Percentiles rank a stretch among this genome's conserved stretches.
phyloP scores from a whole-genome alignment of 495 filamentous ascomycete species.

The Aspergillus ellipticus region DNA sequence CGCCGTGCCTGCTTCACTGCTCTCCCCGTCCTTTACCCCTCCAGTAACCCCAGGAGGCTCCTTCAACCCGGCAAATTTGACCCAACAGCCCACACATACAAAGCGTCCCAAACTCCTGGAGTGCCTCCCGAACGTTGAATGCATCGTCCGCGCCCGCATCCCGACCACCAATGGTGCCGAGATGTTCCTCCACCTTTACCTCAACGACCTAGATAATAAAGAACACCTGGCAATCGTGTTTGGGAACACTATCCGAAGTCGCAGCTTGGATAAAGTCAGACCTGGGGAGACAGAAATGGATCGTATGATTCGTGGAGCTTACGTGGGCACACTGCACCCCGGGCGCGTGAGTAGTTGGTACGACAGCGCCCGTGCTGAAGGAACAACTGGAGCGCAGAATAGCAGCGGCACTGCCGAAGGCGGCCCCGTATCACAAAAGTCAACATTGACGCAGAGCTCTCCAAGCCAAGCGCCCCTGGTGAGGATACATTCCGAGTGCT shows the following conservation, averaged over 20 bases:
- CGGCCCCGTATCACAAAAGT: slow-evolving; percentile 4
- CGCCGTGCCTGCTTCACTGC: slow-evolving; percentile 48
- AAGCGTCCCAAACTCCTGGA: slow-evolving; percentile 66
- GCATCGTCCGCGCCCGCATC: slow-evolving; percentile 79
- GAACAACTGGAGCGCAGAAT: neutral
- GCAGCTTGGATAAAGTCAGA: slow-evolving; percentile 70
- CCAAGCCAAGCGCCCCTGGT: slow-evolving; percentile 63
- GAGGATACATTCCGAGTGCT: slow-evolving; percentile 96
- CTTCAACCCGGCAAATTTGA: slow-evolving; percentile 44
- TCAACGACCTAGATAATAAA: slow-evolving; percentile 88
- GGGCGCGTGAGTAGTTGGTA: slow-evolving; percentile 70
- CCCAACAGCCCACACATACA: slow-evolving; percentile 28
- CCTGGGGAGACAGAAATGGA: slow-evolving; percentile 94
- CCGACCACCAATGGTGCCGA: slow-evolving; percentile 85
- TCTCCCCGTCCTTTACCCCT: slow-evolving; percentile 78
- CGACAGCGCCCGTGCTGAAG: slow-evolving; percentile 29
- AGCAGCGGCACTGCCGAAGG: neutral
- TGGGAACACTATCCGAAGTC: slow-evolving; percentile 75
- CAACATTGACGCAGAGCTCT: slow-evolving; percentile 7
- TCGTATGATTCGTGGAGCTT: slow-evolving; percentile 91
- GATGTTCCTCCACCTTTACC: slow-evolving; percentile 96
- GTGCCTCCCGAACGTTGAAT: slow-evolving; percentile 69
- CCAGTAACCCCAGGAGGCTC: slow-evolving; percentile 68
- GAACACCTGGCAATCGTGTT: slow-evolving; percentile 99
- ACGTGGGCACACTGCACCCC: slow-evolving; percentile 81